Base-by-base conservation (phyloP, 1,284 basidiomycete species). In the Cutaneotrichosporon sp. region DNA sequence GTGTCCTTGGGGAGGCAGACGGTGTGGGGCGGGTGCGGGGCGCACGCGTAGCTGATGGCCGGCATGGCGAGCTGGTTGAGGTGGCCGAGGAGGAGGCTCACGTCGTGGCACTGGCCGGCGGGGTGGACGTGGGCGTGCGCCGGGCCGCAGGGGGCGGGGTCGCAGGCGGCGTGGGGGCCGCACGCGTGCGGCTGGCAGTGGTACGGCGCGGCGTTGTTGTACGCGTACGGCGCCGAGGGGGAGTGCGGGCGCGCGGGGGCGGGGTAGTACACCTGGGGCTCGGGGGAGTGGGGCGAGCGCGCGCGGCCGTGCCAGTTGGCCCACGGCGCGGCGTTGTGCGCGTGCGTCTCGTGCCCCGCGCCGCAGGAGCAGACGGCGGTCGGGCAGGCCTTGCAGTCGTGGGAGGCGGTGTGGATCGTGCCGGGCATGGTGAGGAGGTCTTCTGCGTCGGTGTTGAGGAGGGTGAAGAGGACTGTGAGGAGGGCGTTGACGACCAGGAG, bases 31-130 rank as follows among this genome's bases (percentile, higher is more conserved):
- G 57, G 54, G 59, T 65, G 63, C 10, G 59, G 47, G 6, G 50
- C 33, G 49, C 43, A 54, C 43, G 59, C 47, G 50, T 56, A 65
- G 43, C 25, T 46, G 33, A 65, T 51, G 24, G 31, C 18, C 38
- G 59, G 59, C 34, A 54, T 51, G 31, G 49, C 9, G 36, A 65
- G 63, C 18, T 50, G 45, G 45, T 65, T 65, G 49, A 65, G 51
- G 56, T 65, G 59, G 42, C 22, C 24, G 20, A 65, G 55, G 22
- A 58, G 51, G 29, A 61, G 47, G 27, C 50, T 56, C 34, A 65
- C 63, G 54, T 65, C 63, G 63, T 65, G 63, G 54, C 54, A 56
- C 42, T 43, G 29, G 14, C 54, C 38, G n/a, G 27, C 38, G 24
- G 38, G 54, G 42, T 55, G 54, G 42, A 27, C 20, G 38, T 55